Evolutionary conservation across 495 filamentous ascomycete species (phyloP).

Genomic region (Penicillium cinerascens): DNA sequence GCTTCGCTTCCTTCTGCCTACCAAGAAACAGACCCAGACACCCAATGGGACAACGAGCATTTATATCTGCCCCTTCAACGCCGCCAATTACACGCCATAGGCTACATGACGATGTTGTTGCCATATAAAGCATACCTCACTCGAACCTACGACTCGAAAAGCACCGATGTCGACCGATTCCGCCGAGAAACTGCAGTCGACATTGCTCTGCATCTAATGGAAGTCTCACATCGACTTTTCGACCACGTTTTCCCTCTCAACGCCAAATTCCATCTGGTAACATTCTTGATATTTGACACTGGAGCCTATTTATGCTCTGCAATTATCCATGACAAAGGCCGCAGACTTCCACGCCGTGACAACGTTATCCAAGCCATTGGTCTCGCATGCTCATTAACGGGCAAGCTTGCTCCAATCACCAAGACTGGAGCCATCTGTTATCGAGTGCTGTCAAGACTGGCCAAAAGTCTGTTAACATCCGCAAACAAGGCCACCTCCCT

Average conservation of each 20-base stretch:
- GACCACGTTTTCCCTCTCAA: slow-evolving; percentile 40
- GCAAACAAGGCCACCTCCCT: background rate
- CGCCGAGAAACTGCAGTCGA: slow-evolving; percentile 38
- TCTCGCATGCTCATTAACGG: slow-evolving; percentile 35
- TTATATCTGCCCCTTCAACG: slow-evolving; percentile 46
- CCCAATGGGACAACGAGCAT: slow-evolving; percentile 41
- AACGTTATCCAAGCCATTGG: slow-evolving; percentile 37
- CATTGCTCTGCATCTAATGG: slow-evolving; percentile 38
- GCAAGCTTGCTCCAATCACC: slow-evolving; percentile 31
- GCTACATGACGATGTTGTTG: slow-evolving; percentile 43
- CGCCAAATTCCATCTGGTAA: slow-evolving; percentile 49
- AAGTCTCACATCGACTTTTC: slow-evolving; percentile 38
- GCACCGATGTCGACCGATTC: slow-evolving; percentile 25
- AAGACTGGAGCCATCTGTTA: slow-evolving; percentile 29
- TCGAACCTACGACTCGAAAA: slow-evolving; percentile 12
- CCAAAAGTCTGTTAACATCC: slow-evolving; percentile 6
- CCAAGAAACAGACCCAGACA: slow-evolving; percentile 35
- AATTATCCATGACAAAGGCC: slow-evolving; percentile 44
- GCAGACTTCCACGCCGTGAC: slow-evolving; percentile 40
- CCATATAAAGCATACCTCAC: slow-evolving; percentile 44
- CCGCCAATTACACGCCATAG: slow-evolving; percentile 45
- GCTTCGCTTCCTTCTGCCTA: slow-evolving; percentile 41
- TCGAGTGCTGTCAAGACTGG: slow-evolving; percentile 19
- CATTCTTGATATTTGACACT: slow-evolving; percentile 53
- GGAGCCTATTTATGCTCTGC: slow-evolving; percentile 48